Base-by-base conservation (phyloP, 352 stramenopile genomes). In the Phytophthora pini region DNA sequence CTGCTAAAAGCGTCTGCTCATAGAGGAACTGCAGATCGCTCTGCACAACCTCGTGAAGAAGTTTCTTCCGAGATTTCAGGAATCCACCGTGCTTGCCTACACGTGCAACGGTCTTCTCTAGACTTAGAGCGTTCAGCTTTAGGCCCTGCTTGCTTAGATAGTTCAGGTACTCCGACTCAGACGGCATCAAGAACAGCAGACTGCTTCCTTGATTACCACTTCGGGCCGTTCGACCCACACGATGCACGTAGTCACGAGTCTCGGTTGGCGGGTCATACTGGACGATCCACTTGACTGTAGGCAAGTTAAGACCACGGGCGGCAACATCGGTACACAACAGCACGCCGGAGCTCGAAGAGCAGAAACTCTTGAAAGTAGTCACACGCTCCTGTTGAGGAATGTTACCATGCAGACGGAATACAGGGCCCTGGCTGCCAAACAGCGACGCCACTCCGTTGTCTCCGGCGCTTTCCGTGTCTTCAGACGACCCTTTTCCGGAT, bases 201-300 rank as follows among this genome's bases (percentile, higher is more conserved):
- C 96, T 97, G 70, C 96, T 96, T 27, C 98, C 98, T 41, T 94
- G 65, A 65, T 99, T 99, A 38, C 98, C 98, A 54, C 97, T 98
- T 72, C 98, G 95, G 8, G 98, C 98, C 39, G 98, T 99, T 72
- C 98, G 96, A 38, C 98, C 98, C 66, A 99, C 99, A 64, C 98
- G 89, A 83, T 99, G 98, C 10, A 99, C 97, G 77, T 99, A 99
- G 76, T 98, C 94, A 50, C 99, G 97, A 38, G 98, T 98, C 82
- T 99, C 98, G 32, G 92, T 98, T 12, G 98, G 97, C 34, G 98
- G 91, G 75, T 99, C 97, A 79, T 99, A 99, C 69, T 99, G 98
- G 40, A 99, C 94, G 79, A 97, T 94, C 84, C 93, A 94, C 45
- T 96, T 96, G 15, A 99, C 96, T 34, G 98, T 95, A 22, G 89